Percentiles rank a stretch among this genome's conserved stretches.
Evolutionary conservation across 768 basidiomycete genomes (phyloP).

Genomic region (Lentinula sp.): DNA sequence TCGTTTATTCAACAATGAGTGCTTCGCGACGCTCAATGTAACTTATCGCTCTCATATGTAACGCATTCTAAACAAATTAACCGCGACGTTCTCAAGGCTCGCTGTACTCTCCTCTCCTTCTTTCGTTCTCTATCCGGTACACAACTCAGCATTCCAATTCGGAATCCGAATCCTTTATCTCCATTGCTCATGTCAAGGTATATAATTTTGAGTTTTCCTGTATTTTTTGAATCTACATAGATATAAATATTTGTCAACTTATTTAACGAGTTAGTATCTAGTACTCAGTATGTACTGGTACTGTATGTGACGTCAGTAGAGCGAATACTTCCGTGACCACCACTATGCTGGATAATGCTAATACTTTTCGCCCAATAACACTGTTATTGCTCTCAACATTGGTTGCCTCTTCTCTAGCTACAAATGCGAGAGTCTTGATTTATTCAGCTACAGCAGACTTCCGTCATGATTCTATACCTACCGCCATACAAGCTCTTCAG

Average conservation of each 20-base stretch:
- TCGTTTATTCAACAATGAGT: background rate
- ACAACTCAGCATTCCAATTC: too few species aligned
- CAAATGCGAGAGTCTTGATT: slow-evolving; percentile 33
- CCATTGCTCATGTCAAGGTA: too few species aligned
- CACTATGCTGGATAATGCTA: background rate
- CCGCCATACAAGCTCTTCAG: slow-evolving; percentile 53
- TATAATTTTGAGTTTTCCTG: too few species aligned
- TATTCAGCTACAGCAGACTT: slow-evolving; percentile 59
- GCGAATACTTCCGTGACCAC: background rate
- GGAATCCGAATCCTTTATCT: too few species aligned
- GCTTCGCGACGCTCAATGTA: background rate
- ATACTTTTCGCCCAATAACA: background rate
- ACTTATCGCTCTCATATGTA: background rate
- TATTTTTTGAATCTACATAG: too few species aligned
- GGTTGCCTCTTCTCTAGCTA: background rate
- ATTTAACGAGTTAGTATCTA: too few species aligned
- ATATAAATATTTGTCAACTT: too few species aligned
- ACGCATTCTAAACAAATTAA: background rate
- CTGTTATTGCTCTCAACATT: background rate
- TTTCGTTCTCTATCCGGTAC: too few species aligned
- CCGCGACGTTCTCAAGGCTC: background rate
- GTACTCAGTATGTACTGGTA: too few species aligned
- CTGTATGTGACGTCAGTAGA: background rate
- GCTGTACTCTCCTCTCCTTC: too few species aligned
- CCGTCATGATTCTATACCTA: slow-evolving; percentile 73